Conservation (phyloP, 192 early-diverging fungal genomes). For the Coemansia furcata region DNA sequence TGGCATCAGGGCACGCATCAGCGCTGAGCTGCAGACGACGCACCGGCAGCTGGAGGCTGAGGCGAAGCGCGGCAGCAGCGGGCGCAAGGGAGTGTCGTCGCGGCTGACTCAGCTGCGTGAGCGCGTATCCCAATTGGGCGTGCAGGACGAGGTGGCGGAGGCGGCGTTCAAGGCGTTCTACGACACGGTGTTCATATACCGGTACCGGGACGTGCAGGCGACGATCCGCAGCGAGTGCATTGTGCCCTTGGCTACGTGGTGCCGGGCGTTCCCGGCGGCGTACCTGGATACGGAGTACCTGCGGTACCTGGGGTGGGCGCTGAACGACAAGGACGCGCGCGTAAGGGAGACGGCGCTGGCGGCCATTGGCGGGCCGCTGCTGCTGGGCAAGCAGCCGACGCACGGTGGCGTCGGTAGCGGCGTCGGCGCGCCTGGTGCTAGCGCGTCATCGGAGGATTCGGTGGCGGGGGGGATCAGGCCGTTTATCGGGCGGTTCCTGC, state of each 20-base stretch:
- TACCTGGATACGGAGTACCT: conserved; percentile 77
- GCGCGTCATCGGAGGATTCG: conserved; percentile 55
- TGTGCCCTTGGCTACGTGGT: conserved; percentile 77
- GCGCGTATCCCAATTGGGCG: conserved; percentile 45
- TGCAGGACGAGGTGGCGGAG: conserved; percentile 60
- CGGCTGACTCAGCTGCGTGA: conserved; percentile 14
- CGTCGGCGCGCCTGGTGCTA: conserved; percentile 71
- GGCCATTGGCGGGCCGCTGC: conserved; percentile 57
- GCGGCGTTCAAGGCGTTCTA: conserved; percentile 70
- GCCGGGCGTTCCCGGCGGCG: conserved; percentile 61
- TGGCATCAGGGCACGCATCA: conserved; percentile 59
- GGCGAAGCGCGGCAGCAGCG: conserved; percentile 13
- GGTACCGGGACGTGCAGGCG: conserved; percentile 85
- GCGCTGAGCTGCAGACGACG: conserved; percentile 61
- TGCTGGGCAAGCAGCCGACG: conserved; percentile 55
- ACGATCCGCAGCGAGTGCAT: conserved; percentile 84
- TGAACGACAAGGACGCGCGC: conserved; percentile 75
- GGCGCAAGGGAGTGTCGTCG: conserved; percentile 4
- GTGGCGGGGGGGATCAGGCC: conserved; percentile 48
- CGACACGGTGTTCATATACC: conserved; percentile 83
- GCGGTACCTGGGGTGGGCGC: conserved; percentile 82
- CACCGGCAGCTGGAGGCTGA: conserved; percentile 71
- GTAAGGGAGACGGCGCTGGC: conserved; percentile 72
- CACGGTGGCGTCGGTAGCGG: conserved; percentile 68
- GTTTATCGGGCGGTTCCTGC: conserved; percentile 36